Percentiles rank a stretch among this genome's conserved stretches.
Conservation (phyloP, 2,329 filamentous ascomycete species). For the Paecilomyces formosus region DNA sequence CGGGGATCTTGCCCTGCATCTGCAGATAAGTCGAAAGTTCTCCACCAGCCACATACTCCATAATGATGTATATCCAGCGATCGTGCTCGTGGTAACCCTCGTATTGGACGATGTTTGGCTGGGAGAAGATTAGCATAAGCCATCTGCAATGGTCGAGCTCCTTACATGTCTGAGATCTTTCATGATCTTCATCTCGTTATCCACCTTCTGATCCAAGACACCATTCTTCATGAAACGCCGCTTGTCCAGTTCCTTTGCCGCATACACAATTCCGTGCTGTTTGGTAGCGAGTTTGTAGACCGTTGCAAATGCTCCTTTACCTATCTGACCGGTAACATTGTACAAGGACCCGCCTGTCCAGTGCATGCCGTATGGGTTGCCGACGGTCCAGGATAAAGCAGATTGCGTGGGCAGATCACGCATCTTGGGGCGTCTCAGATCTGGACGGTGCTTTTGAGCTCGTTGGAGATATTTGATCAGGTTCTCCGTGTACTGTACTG, state of each 20-base stretch:
- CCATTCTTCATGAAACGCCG: slow-evolving; percentile 89
- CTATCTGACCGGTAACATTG: slow-evolving; percentile 73
- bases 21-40: slow-evolving; percentile 71
- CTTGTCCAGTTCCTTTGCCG: slow-evolving; percentile 93
- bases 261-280: slow-evolving; percentile 73
- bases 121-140: slow-evolving; percentile 5
- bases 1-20: slow-evolving; percentile 55
- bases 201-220: slow-evolving; percentile 78
- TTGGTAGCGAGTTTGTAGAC: slow-evolving; percentile 88
- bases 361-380: slow-evolving; percentile 56
- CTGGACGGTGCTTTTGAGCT: slow-evolving; percentile 17
- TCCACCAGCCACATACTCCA: slow-evolving; percentile 81
- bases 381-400: slow-evolving; percentile 25
- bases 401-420: slow-evolving; percentile 17
- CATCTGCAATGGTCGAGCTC: slow-evolving; percentile 5
- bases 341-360: slow-evolving; percentile 79
- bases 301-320: slow-evolving; percentile 89
- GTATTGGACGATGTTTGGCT: slow-evolving; percentile 87
- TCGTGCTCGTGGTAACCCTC: slow-evolving; percentile 81
- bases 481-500: slow-evolving; percentile 60
- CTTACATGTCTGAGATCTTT: slow-evolving; percentile 72
- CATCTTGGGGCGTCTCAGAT: slow-evolving; percentile 12
- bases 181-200: slow-evolving; percentile 98
- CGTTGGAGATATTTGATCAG: slow-evolving; percentile 58
- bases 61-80: slow-evolving; percentile 83